Evolutionary conservation across 306 rosid species (phyloP), one percentile per base, ranked within the genome.

Genomic region (Corylus avellana): DNA sequence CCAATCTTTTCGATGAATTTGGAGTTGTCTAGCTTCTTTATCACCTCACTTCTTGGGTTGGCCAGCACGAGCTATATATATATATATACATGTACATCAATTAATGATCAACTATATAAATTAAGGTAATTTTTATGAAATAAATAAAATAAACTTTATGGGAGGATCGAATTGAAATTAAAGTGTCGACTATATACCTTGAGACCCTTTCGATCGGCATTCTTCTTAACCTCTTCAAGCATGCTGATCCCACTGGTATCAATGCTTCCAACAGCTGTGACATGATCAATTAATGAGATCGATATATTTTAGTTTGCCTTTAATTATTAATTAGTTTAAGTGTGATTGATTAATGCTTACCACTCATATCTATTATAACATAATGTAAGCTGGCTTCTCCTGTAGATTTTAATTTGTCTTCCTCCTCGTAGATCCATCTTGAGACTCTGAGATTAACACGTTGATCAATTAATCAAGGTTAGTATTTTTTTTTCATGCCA

Each of bases 221-320:
- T 75, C 88, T 93, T 93, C 82, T 87, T 93, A 57, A 87, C 82
- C 87, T 96, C 99, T 63, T 96, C 98, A 84, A 96, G 79, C 99
- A 91, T 93, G 89, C 98, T 93, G 73, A 96, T 87, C 70, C 99
- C 99, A 84, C 99, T 96, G 2, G 99, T 93, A 79, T 96, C 99
- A n/a, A 96, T 93, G 86, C 93, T 93, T 32, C 91, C 96, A 79
- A 96, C 93, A 80, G 97, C 99, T 96, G 89, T 61, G 82, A 74
- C 81, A 12, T 48, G 59, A 32, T 32, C 35, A 32, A 32, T 32
- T 32, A 71, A 3, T 1, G 44, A 66, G 50, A 22, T 32, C 35
- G 35, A 32, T 22, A 22, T 22, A 32, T 18, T 11, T 9, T 49
- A 48, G 32, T 68, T 78, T 78, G 87, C 17, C 70, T 51, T 11